Conservation (phyloP, 2,329 filamentous ascomycete genomes). For the Plectosphaerella sp. region DNA sequence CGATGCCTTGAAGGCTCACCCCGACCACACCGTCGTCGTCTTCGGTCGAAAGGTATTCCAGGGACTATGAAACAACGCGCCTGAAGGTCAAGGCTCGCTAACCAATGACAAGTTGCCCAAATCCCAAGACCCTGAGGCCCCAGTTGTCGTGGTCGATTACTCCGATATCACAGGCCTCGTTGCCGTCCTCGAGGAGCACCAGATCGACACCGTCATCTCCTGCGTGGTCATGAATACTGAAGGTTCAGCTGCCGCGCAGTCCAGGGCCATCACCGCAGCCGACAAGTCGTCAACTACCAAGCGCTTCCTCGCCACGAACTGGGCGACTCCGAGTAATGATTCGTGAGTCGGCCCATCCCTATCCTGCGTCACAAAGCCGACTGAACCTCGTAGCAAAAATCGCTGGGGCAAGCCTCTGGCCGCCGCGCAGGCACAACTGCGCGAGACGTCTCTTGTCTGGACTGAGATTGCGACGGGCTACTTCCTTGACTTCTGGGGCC, state of each 20-base stretch:
- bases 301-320: slow-evolving; percentile 37
- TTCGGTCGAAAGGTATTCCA: background rate
- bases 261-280: slow-evolving; percentile 38
- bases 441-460: slow-evolving; percentile 5
- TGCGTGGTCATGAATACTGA: slow-evolving; percentile 25
- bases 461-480: slow-evolving; percentile 16
- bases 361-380: background rate
- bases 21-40: background rate
- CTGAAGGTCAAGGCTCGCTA: background rate
- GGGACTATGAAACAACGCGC: background rate
- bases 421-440: background rate
- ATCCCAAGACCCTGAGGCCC: background rate
- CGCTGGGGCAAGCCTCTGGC: background rate
- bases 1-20: background rate
- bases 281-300: slow-evolving; percentile 28
- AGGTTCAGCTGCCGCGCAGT: slow-evolving; percentile 24
- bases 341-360: slow-evolving; percentile 1
- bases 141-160: slow-evolving; percentile 1
- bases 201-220: slow-evolving; percentile 39
- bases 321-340: slow-evolving; percentile 21
- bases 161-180: background rate
- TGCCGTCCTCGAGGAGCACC: slow-evolving; percentile 5
- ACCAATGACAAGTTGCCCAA: background rate
- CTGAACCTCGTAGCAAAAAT: background rate
- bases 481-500: slow-evolving; percentile 19